These are phyloP conservation scores for Orobanche coerulescens DNA, from an alignment of 257 asterid species.

Conservation along the genomic window DNA sequence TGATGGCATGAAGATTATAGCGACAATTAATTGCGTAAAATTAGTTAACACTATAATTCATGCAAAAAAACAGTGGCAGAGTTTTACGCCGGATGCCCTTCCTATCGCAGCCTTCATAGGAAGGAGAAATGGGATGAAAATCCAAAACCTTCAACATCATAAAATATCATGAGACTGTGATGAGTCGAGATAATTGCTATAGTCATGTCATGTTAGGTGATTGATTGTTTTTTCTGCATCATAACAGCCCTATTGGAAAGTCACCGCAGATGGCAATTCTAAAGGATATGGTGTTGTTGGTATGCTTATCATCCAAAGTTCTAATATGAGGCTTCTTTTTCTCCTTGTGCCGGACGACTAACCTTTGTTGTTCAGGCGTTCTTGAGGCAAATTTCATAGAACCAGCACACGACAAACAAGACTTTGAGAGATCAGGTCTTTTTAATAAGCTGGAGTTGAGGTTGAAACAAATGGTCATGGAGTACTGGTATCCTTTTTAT, in stretches of 20 bases:
- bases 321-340: conserved; percentile 8
- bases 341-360: conserved; percentile 15
- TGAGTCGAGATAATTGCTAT: too few relatives aligned
- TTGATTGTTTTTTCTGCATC: conserved; percentile 22
- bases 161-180: too few relatives aligned
- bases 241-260: conserved; percentile 91
- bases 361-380: conserved; percentile 50
- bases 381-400: conserved; percentile 89
- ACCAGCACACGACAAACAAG: conserved; percentile 99
- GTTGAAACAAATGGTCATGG: conserved; percentile 70
- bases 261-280: conserved; percentile 69
- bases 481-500: conserved; percentile 60
- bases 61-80: too few relatives aligned
- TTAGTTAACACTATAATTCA: too few relatives aligned
- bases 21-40: too few relatives aligned
- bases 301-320: conserved; percentile 29
- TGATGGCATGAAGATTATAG: too few relatives aligned
- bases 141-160: too few relatives aligned
- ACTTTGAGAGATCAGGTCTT: conserved; percentile 74
- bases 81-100: too few relatives aligned
- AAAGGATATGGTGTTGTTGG: conserved; percentile 84
- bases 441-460: conserved; percentile 63
- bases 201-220: too few relatives aligned
- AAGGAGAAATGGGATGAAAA: too few relatives aligned
- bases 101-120: too few relatives aligned